A percentile compares a stretch with the other conserved stretches of the same genome.
phyloP scores from a whole-genome alignment of 345 rosid species.

The Linum tenue region DNA sequence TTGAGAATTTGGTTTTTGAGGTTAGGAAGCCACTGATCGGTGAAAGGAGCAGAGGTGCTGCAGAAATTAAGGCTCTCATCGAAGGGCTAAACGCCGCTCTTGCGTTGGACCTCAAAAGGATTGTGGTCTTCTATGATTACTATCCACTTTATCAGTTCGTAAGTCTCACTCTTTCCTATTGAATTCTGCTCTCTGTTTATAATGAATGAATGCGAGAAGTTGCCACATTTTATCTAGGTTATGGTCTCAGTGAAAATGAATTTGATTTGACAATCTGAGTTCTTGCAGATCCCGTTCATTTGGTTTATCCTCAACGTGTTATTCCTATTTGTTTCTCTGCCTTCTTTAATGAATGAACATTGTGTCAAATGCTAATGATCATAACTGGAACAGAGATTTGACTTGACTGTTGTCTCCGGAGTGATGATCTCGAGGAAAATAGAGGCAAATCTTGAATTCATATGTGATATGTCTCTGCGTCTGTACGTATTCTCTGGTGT shows the following conservation, averaged over 20 bases:
- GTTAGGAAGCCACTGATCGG: neutral
- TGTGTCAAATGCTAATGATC: too few species aligned
- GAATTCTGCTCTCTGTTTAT: neutral
- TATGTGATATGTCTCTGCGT: too few species aligned
- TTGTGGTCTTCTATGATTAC: neutral
- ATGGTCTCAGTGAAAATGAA: neutral
- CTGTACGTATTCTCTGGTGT: too few species aligned
- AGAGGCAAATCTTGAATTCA: too few species aligned
- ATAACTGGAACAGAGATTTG: too few species aligned
- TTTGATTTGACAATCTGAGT: neutral
- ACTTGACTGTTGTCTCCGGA: too few species aligned
- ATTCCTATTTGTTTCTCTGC: too few species aligned
- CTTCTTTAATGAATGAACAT: too few species aligned
- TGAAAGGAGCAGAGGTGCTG: neutral
- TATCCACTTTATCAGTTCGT: constrained; percentile 6
- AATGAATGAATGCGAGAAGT: neutral
- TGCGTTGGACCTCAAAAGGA: neutral
- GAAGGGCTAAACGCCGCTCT: constrained; percentile 1
- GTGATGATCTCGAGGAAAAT: too few species aligned
- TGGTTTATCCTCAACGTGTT: too few species aligned
- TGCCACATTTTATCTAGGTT: neutral
- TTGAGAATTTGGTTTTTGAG: constrained; percentile 32
- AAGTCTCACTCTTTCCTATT: neutral
- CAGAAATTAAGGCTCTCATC: constrained; percentile 1
- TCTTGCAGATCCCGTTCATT: too few species aligned